Evolutionary conservation across 164 flowering plant species (phyloP).

Genomic region (Annona squamosa): DNA sequence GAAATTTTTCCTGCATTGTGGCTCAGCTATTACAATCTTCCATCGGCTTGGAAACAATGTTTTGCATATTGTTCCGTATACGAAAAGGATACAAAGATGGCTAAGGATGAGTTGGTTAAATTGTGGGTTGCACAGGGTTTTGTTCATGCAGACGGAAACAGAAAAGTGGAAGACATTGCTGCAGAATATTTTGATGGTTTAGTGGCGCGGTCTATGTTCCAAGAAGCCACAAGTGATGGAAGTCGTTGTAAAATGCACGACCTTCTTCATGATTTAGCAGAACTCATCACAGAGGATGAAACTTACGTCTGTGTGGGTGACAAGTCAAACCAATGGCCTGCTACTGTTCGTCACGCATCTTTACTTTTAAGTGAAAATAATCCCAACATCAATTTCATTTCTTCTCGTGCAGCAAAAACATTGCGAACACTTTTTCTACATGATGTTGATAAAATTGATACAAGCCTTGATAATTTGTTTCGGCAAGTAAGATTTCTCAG

Average conservation of each 20-base stretch:
- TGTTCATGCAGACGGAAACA: background rate
- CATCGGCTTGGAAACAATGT: conserved; percentile 1
- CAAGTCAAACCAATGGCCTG: background rate
- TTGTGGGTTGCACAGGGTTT: conserved; percentile 17
- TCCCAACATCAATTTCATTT: background rate
- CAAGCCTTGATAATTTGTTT: background rate
- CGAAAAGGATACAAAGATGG: background rate
- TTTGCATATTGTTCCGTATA: conserved; percentile 8
- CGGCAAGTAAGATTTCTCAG: background rate
- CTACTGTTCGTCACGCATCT: background rate
- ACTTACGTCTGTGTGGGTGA: background rate
- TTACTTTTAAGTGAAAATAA: background rate
- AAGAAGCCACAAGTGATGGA: too few species aligned
- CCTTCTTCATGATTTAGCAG: conserved; percentile 5
- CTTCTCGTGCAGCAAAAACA: background rate
- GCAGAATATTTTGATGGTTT: conserved; percentile 5
- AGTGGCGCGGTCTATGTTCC: conserved; percentile 9
- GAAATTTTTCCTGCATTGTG: background rate
- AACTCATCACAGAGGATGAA: conserved; percentile 1
- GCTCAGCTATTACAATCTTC: conserved; percentile 11
- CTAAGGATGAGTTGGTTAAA: background rate
- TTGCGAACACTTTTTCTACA: conserved; percentile 1
- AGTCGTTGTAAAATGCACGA: conserved; percentile 7
- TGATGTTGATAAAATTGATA: background rate
- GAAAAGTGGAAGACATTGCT: conserved; percentile 3